These are phyloP conservation scores for Solanum etuberosum DNA, from an alignment of 257 asterid genomes.

Conservation along the genomic window DNA sequence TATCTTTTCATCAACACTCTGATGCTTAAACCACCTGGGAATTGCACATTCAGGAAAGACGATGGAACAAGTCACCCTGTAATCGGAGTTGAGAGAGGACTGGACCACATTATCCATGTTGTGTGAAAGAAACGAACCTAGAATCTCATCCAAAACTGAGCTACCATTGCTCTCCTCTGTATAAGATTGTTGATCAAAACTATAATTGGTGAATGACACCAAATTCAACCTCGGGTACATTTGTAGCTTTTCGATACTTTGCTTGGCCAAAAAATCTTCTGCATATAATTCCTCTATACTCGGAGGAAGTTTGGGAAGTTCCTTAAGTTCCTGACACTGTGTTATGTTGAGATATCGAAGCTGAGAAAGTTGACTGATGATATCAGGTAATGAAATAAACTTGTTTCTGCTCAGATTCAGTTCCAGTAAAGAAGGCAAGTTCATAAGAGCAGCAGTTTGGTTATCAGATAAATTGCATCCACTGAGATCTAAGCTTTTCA, in stretches of 20 bases:
- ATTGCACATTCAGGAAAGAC: not conserved
- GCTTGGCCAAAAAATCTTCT: not conserved
- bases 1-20: not conserved
- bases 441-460: not conserved
- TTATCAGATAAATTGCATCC: not conserved
- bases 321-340: not conserved
- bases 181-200: not conserved
- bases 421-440: not conserved
- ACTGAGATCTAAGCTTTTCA: not conserved
- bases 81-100: not conserved
- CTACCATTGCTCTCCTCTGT: not conserved
- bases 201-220: not conserved
- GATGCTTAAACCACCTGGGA: not conserved
- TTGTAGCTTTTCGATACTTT: not conserved
- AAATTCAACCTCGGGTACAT: not conserved
- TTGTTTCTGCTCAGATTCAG: not conserved
- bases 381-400: not conserved
- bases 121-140: not conserved
- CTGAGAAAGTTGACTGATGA: not conserved
- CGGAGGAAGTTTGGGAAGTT: not conserved
- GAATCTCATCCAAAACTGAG: not conserved
- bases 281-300: not conserved
- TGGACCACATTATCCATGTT: too few species aligned
- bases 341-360: not conserved
- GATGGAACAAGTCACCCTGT: not conserved